Percentiles rank a stretch among this genome's conserved stretches.
phyloP scores from a whole-genome alignment of 495 filamentous ascomycete species.

The Xylaria venustula region DNA sequence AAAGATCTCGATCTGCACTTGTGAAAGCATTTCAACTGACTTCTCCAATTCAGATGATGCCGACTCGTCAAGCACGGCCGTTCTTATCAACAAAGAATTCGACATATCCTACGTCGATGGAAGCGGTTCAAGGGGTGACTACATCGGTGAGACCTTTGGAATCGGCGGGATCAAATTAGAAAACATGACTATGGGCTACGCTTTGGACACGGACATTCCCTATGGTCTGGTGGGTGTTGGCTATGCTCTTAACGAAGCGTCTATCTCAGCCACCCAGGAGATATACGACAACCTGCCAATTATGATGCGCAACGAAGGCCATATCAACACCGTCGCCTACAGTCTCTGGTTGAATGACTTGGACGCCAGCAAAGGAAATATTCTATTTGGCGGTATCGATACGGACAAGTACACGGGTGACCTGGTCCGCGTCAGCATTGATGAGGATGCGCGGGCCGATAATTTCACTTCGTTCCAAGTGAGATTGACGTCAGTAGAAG shows the following conservation, averaged over 20 bases:
- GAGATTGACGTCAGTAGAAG: constrained; percentile 60
- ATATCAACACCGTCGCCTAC: constrained; percentile 82
- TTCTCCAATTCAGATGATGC: constrained; percentile 55
- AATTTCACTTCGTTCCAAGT: constrained; percentile 66
- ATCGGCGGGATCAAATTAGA: constrained; percentile 66
- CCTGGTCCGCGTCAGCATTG: constrained; percentile 65
- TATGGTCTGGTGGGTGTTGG: constrained; percentile 89
- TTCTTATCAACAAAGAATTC: constrained; percentile 63
- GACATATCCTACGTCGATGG: constrained; percentile 87
- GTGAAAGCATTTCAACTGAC: neutral
- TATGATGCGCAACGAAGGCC: constrained; percentile 66
- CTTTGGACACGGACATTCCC: constrained; percentile 63
- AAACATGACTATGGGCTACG: constrained; percentile 83
- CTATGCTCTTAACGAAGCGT: constrained; percentile 76
- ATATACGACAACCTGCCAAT: constrained; percentile 78
- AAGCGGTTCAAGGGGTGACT: constrained; percentile 73
- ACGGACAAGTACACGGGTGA: constrained; percentile 77
- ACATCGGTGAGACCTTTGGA: constrained; percentile 72
- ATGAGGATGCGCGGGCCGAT: constrained; percentile 46
- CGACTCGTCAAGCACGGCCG: constrained; percentile 64
- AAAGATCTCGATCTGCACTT: too few relatives aligned
- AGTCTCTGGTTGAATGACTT: constrained; percentile 88
- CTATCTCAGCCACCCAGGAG: constrained; percentile 44
- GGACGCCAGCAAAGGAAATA: constrained; percentile 42
- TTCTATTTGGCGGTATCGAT: constrained; percentile 88